A percentile compares a stretch with the other conserved stretches of the same genome.
Conservation (phyloP, 208 protist species). For the Herpetomonas tarakana region DNA sequence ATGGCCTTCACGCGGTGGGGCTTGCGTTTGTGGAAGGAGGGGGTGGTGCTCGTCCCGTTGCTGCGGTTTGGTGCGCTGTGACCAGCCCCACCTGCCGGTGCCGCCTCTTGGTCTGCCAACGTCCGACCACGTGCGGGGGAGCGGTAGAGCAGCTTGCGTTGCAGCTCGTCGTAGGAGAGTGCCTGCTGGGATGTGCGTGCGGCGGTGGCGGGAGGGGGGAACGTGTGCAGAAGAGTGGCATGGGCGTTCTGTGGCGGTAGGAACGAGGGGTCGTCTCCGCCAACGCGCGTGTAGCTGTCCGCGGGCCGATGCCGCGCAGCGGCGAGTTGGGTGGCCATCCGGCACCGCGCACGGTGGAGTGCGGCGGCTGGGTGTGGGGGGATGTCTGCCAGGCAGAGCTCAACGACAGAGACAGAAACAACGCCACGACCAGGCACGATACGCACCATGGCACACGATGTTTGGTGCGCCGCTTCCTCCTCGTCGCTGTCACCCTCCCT, state of each 20-base stretch:
- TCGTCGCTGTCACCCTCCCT: background rate
- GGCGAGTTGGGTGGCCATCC: background rate
- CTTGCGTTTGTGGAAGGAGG: no score
- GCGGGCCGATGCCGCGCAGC: background rate
- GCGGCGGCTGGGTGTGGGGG: slow-evolving; percentile 1
- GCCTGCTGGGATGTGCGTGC: background rate
- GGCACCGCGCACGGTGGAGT: background rate
- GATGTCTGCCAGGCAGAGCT: slow-evolving; percentile 7
- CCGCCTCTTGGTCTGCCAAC: no score
- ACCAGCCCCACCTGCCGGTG: no score
- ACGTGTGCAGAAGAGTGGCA: no score
- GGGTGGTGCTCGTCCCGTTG: no score
- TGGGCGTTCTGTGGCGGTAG: background rate
- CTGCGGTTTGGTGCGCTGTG: no score
- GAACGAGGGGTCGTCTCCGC: background rate
- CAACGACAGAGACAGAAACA: slow-evolving; percentile 2
- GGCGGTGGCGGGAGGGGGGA: background rate
- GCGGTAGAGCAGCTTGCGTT: background rate
- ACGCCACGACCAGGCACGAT: background rate
- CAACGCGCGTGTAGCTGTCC: no score
- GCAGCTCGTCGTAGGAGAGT: background rate
- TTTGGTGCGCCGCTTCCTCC: no score
- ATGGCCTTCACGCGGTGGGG: no score
- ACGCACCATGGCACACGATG: background rate
- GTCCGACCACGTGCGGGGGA: no score